A percentile compares a stretch with the other conserved stretches of the same genome.
phyloP scores from a whole-genome alignment of 1,139 yeast species.

The Blastobotrys proliferans region DNA sequence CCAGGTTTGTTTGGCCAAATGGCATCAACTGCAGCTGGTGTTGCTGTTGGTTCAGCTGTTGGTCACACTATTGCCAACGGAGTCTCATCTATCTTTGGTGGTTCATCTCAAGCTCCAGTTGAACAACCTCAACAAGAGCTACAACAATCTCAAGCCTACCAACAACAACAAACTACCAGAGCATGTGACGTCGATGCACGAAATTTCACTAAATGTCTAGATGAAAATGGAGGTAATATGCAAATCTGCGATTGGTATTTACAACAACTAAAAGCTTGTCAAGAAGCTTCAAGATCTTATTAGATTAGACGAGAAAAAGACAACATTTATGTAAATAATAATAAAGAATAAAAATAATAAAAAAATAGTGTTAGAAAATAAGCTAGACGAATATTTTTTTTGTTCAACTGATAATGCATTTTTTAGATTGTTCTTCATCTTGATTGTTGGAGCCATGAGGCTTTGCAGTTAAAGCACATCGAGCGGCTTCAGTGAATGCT shows the following conservation, averaged over 20 bases:
- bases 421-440: slow-evolving; percentile 38
- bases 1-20: slow-evolving; percentile 95
- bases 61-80: slow-evolving; percentile 98
- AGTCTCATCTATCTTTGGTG: slow-evolving; percentile 81
- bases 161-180: slow-evolving; percentile 48
- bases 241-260: slow-evolving; percentile 94
- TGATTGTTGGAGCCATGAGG: slow-evolving; percentile 63
- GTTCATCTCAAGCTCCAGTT: slow-evolving; percentile 54
- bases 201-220: slow-evolving; percentile 91
- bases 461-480: slow-evolving; percentile 89
- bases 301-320: slow-evolving; percentile 31
- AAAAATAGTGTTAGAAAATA: background rate
- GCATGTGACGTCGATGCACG: slow-evolving; percentile 91
- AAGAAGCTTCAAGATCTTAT: slow-evolving; percentile 84
- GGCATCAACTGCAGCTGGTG: slow-evolving; percentile 99
- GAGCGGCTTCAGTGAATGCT: slow-evolving; percentile 94
- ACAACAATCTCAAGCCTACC: slow-evolving; percentile 31
- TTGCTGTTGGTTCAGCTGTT: slow-evolving; percentile 94
- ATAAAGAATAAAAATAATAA: slow-evolving; percentile 1
- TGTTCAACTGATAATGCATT: slow-evolving; percentile 22
- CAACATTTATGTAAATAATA: background rate
- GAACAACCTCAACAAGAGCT: slow-evolving; percentile 22
- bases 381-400: background rate
- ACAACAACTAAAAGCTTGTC: slow-evolving; percentile 96
- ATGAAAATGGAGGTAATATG: slow-evolving; percentile 91